Base-by-base conservation (phyloP, 257 asterid species). In the Forsythia suspensa region DNA sequence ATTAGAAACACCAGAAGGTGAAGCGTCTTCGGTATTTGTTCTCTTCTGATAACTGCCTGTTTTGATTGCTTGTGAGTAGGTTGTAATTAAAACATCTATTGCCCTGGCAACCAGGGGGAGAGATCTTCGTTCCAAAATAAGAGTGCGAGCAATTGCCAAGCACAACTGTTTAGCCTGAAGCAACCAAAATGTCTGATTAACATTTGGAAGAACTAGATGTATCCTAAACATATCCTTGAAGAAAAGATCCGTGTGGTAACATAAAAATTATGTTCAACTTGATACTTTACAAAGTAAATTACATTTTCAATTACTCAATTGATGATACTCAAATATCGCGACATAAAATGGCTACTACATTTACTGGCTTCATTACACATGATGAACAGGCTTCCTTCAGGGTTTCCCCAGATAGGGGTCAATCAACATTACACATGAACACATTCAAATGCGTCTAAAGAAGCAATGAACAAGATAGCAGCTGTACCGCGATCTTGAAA, bases 161-260 rank as follows among this genome's bases (percentile, higher is more conserved):
- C 96, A 91, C 86, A 93, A 86, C 48, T 88, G 90, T 85, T 94
- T 95, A 71, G 97, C 98, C 99, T 95, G 94, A 80, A 84, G 86
- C 79, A 75, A 75, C 39, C 76, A 81, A 68, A 42, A 73, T 34
- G 57, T 41, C 41, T 80, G 21, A 43, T 72, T 75, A 41, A 77
- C 63, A 80, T 79, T 44, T 16, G 75, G 73, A 79, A 8, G 74
- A 46, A 61, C 38, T 8, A 61, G 5, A 21, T 7, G 67, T 8
- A 3, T 3, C 15, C 24, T 6, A 18, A 3, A 61, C 37, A 21
- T 8, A 59, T 61, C 20, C 37, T 61, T 20, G 68, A 21, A 59
- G 12, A 59, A 59, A 59, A 20, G 18, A 55, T 70, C 40, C 69
- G 75, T 73, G 57, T 24, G 15, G 16, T 51, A 16, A 57, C 40